These are phyloP conservation scores for Pezicula rhizophila DNA, from an alignment of 2,329 filamentous ascomycete species.

Conservation along the genomic window DNA sequence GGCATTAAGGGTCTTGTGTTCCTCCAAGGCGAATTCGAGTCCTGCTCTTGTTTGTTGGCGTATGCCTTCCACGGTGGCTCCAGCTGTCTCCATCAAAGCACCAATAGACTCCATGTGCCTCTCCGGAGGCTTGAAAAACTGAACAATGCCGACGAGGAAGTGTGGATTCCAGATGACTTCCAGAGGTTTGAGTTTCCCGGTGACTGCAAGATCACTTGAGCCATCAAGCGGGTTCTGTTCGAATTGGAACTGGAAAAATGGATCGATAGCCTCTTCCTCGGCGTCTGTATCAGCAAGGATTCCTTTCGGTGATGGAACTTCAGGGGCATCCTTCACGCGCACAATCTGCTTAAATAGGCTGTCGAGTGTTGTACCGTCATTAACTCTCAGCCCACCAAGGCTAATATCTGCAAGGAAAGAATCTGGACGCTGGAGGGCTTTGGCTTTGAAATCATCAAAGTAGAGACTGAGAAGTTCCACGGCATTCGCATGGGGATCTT, in stretches of 20 bases:
- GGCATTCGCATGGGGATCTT: conserved; percentile 70
- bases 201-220: conserved; percentile 84
- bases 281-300: conserved; percentile 31
- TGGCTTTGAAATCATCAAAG: conserved; percentile 91
- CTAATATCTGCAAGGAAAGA: conserved; percentile 85
- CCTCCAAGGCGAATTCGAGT: conserved; percentile 90
- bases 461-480: conserved; percentile 83
- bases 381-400: conserved; percentile 86
- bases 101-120: conserved; percentile 98
- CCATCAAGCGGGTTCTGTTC: conserved; percentile 94
- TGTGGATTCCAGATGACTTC: conserved; percentile 97
- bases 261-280: conserved; percentile 48
- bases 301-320: conserved; percentile 33
- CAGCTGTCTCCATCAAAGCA: conserved; percentile 90
- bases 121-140: conserved; percentile 95
- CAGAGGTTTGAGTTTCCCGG: conserved; percentile 86
- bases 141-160: conserved; percentile 82
- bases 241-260: conserved; percentile 87
- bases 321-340: conserved; percentile 80
- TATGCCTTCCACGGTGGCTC: conserved; percentile 90
- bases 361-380: conserved; percentile 89
- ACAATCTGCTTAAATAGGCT: conserved; percentile 94
- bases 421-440: conserved; percentile 82
- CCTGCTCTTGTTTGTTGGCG: conserved; percentile 93
- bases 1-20: conserved; percentile 97